These are phyloP conservation scores for Penicillium angulare DNA, from an alignment of 495 filamentous ascomycete species.

Conservation along the genomic window DNA sequence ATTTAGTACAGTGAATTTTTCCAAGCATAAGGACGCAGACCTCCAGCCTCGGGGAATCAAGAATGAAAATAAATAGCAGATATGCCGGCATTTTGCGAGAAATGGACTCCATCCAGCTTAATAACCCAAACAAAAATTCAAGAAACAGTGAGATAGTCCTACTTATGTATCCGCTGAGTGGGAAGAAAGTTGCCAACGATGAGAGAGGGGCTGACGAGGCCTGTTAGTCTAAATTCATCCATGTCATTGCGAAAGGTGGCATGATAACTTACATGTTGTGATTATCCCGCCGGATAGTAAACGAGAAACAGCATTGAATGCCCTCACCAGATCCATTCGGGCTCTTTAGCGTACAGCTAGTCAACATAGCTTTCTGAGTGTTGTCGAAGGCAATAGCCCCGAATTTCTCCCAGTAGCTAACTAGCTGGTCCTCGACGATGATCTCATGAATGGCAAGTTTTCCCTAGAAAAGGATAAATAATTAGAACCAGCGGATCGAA, in stretches of 20 bases:
- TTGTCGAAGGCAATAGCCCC: constrained; percentile 97
- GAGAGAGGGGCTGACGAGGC: neutral
- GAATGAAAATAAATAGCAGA: neutral
- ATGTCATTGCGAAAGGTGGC: neutral
- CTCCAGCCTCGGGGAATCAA: neutral
- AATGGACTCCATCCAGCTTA: neutral
- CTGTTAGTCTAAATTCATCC: neutral
- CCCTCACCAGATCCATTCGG: constrained; percentile 69
- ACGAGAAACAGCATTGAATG: constrained; percentile 95
- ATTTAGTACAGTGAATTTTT: no score
- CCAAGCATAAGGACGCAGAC: neutral
- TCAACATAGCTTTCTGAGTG: constrained; percentile 94
- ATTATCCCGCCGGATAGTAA: constrained; percentile 89
- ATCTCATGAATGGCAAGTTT: constrained; percentile 96
- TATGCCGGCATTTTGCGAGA: neutral
- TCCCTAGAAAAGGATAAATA: constrained; percentile 52
- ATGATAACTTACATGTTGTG: constrained; percentile 82
- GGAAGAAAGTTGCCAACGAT: constrained; percentile 4
- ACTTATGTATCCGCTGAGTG: constrained; percentile 3
- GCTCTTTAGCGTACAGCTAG: constrained; percentile 87
- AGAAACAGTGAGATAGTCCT: neutral
- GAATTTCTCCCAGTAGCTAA: constrained; percentile 99
- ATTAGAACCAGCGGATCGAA: neutral
- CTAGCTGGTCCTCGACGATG: constrained; percentile 86
- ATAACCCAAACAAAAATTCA: neutral